Evolutionary conservation across 129 eudicot genomes (phyloP).

Genomic region (Ambrosia trifida): DNA sequence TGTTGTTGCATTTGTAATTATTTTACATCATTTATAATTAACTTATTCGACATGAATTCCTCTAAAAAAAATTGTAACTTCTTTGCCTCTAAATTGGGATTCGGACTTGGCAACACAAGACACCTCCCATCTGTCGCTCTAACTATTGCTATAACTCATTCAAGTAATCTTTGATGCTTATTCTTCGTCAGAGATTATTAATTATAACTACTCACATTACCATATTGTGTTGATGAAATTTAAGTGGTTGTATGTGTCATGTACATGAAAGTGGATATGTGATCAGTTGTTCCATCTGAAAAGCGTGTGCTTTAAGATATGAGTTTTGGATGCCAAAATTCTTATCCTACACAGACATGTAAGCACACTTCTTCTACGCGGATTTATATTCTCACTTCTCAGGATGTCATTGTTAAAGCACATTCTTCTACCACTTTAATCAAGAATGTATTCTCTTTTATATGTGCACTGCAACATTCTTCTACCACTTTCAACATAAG

Average conservation of each 20-base stretch:
- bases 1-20: not conserved
- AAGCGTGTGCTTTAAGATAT: slow-evolving; percentile 22
- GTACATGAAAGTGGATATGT: slow-evolving; percentile 35
- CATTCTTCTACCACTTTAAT: slow-evolving; percentile 33
- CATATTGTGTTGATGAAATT: not conserved
- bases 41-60: not conserved
- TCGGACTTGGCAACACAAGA: no score
- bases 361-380: slow-evolving; percentile 42
- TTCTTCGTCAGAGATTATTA: no score
- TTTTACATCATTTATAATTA: not conserved
- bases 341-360: not conserved
- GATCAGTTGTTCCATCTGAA: slow-evolving; percentile 23
- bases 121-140: no score
- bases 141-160: no score
- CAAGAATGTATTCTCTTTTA: slow-evolving; percentile 26
- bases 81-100: not conserved
- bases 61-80: not conserved
- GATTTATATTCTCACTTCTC: slow-evolving; percentile 39
- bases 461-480: slow-evolving; percentile 13
- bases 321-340: slow-evolving; percentile 16
- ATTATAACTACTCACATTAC: no score
- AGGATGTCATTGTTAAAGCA: slow-evolving; percentile 13
- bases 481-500: not conserved
- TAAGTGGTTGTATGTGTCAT: slow-evolving; percentile 37
- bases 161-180: no score